Evolutionary conservation across 352 stramenopile species (phyloP), one percentile per base, ranked within the genome.

Genomic region (Pythium folliculosum): DNA sequence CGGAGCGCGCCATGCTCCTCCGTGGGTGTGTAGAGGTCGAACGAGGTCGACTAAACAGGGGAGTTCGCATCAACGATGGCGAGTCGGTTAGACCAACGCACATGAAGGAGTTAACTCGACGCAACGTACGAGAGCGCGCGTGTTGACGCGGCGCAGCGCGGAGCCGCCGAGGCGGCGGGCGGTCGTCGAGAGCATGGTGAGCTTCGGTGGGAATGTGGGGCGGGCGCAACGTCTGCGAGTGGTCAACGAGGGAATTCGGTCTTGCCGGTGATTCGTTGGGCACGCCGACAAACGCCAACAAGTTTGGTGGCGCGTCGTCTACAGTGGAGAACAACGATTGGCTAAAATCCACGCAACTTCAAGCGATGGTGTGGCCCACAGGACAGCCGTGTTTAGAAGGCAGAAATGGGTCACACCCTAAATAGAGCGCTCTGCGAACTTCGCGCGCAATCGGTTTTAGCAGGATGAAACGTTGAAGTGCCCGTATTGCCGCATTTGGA

Each of bases 1-100:
- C 94, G 92, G 55, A 98, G 75, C 10, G 81, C 83, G n/a, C 78
- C 76, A 60, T 97, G 90, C 70, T 97, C 90, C 65, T 95, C 85
- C 4, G 86, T 96, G n/a, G 89, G 90, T 30, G 84, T 94, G 72
- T 94, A 97, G 52, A 97, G 60, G 59, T 95, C 88, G 37, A 93
- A 78, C 50, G 58, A 63, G 37, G 51, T 55, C 32, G 65, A 67
- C 64, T 71, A 17, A 32, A 32, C 27, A 32, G 35, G 8, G 35
- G 5, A 9, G 32, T 37, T 37, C 5, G 5, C 9, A 10, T 37
- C 5, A 9, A 37, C 32, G 9, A 40, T 14, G 10, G 35, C 8
- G 8, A 40, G 35, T 14, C 35, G 35, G 35, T 61, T 61, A 61
- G 54, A 61, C 54, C n/a, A n/a, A n/a, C n/a, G n/a, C n/a, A n/a